Evolutionary conservation across 2,329 filamentous ascomycete genomes (phyloP).

Genomic region (Ilyonectria mors-panacis): DNA sequence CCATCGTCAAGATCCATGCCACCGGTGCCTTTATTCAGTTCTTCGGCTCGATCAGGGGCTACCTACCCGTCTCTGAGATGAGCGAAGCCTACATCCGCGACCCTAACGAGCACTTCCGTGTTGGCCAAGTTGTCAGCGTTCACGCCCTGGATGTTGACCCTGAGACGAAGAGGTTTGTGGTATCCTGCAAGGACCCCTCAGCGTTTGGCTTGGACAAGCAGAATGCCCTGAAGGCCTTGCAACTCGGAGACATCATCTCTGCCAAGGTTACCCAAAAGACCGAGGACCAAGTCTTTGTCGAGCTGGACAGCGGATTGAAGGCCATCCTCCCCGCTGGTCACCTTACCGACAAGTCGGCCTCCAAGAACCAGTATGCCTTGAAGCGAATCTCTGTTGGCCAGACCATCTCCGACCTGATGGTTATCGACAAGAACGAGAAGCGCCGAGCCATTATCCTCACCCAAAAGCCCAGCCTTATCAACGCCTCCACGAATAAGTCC

Average conservation of each 20-base stretch:
- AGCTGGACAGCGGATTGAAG: conserved; percentile 83
- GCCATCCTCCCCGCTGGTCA: conserved; percentile 84
- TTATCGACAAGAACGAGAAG: conserved; percentile 87
- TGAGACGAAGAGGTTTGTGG: conserved; percentile 79
- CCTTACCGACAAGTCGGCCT: conserved; percentile 85
- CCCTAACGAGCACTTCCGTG: conserved; percentile 88
- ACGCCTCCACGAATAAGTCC: conserved; percentile 79
- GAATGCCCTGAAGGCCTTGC: conserved; percentile 80
- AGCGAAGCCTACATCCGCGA: conserved; percentile 96
- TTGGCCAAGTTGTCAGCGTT: conserved; percentile 92
- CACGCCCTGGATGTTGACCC: conserved; percentile 87
- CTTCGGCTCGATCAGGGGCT: conserved; percentile 86
- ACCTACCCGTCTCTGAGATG: conserved; percentile 96
- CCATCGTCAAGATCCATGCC: conserved; percentile 84
- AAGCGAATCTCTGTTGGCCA: conserved; percentile 90
- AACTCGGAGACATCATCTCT: conserved; percentile 80
- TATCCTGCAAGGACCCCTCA: conserved; percentile 93
- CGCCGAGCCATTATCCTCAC: conserved; percentile 83
- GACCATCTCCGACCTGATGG: conserved; percentile 83
- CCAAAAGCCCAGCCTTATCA: conserved; percentile 86
- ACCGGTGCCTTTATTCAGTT: conserved; percentile 93
- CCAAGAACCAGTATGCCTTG: conserved; percentile 82
- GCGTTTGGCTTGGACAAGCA: conserved; percentile 83
- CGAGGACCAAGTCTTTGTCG: conserved; percentile 81
- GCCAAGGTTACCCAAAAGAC: conserved; percentile 88